Base-by-base conservation (phyloP, 805 yeast species). In the Kuraishia ogatae region DNA sequence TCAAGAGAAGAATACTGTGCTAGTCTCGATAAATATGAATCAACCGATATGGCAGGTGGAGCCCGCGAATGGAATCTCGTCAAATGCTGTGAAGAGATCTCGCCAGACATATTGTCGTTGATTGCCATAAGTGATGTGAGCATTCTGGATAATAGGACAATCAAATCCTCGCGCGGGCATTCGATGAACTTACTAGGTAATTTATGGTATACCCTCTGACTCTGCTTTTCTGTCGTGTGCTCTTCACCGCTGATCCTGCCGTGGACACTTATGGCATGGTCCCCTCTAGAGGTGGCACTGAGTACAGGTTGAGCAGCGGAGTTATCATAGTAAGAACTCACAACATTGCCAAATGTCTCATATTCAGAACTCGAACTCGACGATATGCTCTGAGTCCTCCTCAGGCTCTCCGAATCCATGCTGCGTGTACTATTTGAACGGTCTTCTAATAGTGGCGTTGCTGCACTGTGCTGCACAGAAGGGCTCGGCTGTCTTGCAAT, bases 41-140 rank as follows among this genome's bases (percentile, higher is more conserved):
- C 80, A 17, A 91, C 82, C 5, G 96, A 85, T 50, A 93, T 93
- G 19, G 80, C 80, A 0, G 99, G 98, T 2, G 97, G 96, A 0
- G 93, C 84, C 58, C 97, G 78, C 2, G 97, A 91, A 68, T 93
- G 99, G 68, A 93, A 93, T 60, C 98, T 74, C 1, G 99, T 93
- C 53, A 94, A 76, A 50, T 73, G 69, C 19, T 68, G 63, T 13
- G 74, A 67, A 19, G 69, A 65, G 3, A 76, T 64, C 56, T 66
- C 70, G 23, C 63, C 62, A 28, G 62, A 54, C 48, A 48, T 55
- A 50, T 11, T 56, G 70, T 93, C 98, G 66, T 93, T 93, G 39
- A 89, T 76, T 23, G 74, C 69, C 15, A 92, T 89, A 23, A 93
- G 76, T 48, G 89, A 87, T 51, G 81, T 77, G 26, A 94, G 72